Evolutionary conservation across 768 basidiomycete species (phyloP).

Genomic region (Leucosporidium yakuticum): DNA sequence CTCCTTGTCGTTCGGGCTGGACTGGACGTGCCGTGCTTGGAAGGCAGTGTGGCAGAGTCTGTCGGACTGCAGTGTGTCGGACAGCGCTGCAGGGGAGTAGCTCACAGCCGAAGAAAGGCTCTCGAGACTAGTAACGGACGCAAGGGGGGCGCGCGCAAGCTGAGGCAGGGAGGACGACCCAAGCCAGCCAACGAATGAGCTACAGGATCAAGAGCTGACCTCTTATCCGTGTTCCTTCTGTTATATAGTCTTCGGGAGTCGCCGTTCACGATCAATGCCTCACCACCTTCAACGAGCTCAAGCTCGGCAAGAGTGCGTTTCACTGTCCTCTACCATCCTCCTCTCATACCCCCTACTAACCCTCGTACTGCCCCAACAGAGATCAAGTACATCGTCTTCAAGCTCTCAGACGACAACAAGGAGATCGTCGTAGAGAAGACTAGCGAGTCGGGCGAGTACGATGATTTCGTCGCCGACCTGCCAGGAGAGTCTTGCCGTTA

Average conservation of each 20-base stretch:
- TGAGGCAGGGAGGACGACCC: too few relatives aligned
- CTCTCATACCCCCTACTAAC: neutral
- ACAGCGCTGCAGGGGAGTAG: too few relatives aligned
- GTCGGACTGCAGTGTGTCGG: too few relatives aligned
- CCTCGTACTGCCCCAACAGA: conserved; percentile 40
- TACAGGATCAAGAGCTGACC: too few relatives aligned
- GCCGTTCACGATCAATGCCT: conserved; percentile 57
- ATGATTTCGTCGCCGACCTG: conserved; percentile 65
- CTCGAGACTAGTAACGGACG: too few relatives aligned
- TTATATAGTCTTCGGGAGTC: conserved; percentile 65
- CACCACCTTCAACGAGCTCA: conserved; percentile 59
- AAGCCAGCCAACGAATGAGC: too few relatives aligned
- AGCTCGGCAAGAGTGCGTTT: conserved; percentile 55
- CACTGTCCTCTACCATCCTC: neutral
- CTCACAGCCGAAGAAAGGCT: too few relatives aligned
- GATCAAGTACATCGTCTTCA: conserved; percentile 77
- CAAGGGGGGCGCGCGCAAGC: too few relatives aligned
- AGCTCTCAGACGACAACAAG: conserved; percentile 52
- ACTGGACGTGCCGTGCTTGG: too few relatives aligned
- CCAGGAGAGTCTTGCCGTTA: conserved; percentile 72
- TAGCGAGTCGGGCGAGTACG: conserved; percentile 54
- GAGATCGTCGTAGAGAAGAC: conserved; percentile 72
- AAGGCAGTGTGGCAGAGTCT: too few relatives aligned
- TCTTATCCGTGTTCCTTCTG: too few relatives aligned
- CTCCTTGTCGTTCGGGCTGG: too few relatives aligned